These are phyloP conservation scores for Komagataella populi DNA, from an alignment of 805 yeast genomes.

Conservation along the genomic window DNA sequence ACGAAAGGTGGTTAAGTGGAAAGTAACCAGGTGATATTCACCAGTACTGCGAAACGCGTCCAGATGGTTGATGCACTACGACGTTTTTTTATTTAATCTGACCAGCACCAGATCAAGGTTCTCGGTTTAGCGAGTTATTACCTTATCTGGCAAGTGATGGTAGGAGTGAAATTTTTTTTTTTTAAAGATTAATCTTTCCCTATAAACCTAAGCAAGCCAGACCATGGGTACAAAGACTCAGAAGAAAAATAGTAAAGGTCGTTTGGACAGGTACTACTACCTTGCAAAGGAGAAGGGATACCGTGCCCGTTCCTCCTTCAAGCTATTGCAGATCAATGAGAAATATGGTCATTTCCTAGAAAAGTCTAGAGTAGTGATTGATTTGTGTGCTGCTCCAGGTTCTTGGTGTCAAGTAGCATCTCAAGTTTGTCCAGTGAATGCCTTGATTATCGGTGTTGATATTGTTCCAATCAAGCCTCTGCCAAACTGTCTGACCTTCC, in stretches of 20 bases:
- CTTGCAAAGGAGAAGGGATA: constrained; percentile 97
- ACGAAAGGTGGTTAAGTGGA: not conserved
- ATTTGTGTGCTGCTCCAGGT: constrained; percentile 98
- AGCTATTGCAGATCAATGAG: constrained; percentile 87
- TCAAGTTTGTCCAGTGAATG: constrained; percentile 81
- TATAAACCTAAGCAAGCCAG: not conserved
- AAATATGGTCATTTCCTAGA: constrained; percentile 93
- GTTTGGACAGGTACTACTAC: constrained; percentile 93
- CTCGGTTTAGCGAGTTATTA: not conserved
- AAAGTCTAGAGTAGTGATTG: constrained; percentile 90
- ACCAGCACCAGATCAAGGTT: not conserved
- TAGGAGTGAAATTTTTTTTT: not conserved
- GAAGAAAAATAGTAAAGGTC: constrained; percentile 95
- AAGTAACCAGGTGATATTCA: not conserved
- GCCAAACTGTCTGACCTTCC: constrained; percentile 89
- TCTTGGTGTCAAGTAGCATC: constrained; percentile 99
- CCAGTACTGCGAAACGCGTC: not conserved
- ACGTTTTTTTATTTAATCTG: not conserved
- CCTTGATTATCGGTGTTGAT: constrained; percentile 96
- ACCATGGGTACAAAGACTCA: constrained; percentile 73
- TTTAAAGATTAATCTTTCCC: not conserved
- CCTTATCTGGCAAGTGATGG: not conserved
- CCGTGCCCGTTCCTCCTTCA: constrained; percentile 97
- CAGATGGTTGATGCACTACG: not conserved
- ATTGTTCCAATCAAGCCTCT: constrained; percentile 94